These are phyloP conservation scores for Silybum marianum DNA, from an alignment of 129 eudicot species.

Conservation along the genomic window DNA sequence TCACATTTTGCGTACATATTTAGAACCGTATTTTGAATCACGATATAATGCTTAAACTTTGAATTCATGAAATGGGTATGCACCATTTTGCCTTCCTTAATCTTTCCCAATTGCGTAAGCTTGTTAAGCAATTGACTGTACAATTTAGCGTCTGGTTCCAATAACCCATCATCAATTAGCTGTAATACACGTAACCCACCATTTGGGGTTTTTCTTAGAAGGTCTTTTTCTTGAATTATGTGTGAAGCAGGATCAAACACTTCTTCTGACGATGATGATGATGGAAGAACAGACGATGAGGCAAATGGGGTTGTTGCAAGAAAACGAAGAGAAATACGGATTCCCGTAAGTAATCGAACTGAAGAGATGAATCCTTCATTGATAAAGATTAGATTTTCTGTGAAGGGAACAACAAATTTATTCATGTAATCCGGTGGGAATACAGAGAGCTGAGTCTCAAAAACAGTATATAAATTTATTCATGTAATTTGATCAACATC, in stretches of 20 bases:
- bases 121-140: slow-evolving; percentile 53
- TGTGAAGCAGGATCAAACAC: slow-evolving; percentile 37
- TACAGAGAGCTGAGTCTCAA: slow-evolving; percentile 8
- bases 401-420: slow-evolving; percentile 4
- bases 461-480: background rate
- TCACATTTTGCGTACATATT: slow-evolving; percentile 81
- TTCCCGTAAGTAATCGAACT: slow-evolving; percentile 11
- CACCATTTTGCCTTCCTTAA: slow-evolving; percentile 58
- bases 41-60: slow-evolving; percentile 42
- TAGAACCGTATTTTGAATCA: slow-evolving; percentile 43
- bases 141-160: slow-evolving; percentile 46
- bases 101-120: slow-evolving; percentile 49
- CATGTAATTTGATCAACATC: no score
- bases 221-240: slow-evolving; percentile 59
- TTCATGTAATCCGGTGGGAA: slow-evolving; percentile 29
- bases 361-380: slow-evolving; percentile 36
- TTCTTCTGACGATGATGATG: slow-evolving; percentile 13
- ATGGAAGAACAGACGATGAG: slow-evolving; percentile 16
- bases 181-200: slow-evolving; percentile 48
- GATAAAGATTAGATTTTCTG: slow-evolving; percentile 3
- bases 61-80: slow-evolving; percentile 66
- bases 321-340: slow-evolving; percentile 22
- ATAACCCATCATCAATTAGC: slow-evolving; percentile 47
- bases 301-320: slow-evolving; percentile 24
- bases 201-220: slow-evolving; percentile 40